phyloP scores from a whole-genome alignment of 75 land plant species.

The Pseudotsuga menziesii region DNA sequence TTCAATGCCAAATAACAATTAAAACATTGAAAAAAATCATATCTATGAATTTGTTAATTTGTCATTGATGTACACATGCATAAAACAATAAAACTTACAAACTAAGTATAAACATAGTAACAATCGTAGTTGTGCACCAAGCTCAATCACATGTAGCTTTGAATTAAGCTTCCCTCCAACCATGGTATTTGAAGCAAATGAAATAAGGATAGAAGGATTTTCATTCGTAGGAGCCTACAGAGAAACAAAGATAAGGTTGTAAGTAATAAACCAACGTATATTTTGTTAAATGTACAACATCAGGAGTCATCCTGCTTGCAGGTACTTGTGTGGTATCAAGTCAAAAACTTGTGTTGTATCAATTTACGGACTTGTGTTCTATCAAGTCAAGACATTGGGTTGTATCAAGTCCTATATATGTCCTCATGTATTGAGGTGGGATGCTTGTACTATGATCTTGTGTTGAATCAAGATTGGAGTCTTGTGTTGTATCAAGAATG shows the following conservation, averaged over 20 bases:
- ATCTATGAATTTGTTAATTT: background rate
- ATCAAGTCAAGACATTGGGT: too few species aligned
- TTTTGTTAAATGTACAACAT: too few species aligned
- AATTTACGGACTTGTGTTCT: too few species aligned
- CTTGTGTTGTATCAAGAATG: too few species aligned
- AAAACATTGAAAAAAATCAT: background rate
- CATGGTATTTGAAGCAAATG: constrained; percentile 16
- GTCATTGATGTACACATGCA: background rate
- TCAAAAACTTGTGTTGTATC: too few species aligned
- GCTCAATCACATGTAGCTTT: constrained; percentile 94
- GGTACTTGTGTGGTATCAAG: too few species aligned
- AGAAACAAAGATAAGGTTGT: background rate
- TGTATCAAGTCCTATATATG: too few species aligned
- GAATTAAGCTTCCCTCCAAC: constrained; percentile 78
- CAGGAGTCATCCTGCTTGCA: too few species aligned
- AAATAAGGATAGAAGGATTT: constrained; percentile 60
- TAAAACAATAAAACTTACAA: background rate
- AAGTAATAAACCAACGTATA: background rate
- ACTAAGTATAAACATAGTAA: background rate
- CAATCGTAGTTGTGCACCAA: constrained; percentile 91
- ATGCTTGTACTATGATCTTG: too few species aligned
- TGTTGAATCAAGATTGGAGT: too few species aligned
- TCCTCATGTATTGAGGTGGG: too few species aligned
- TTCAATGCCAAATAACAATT: too few species aligned
- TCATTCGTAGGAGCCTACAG: constrained; percentile 81